Base-by-base conservation (phyloP, 1,284 basidiomycete genomes). In the Marasmius sp. region DNA sequence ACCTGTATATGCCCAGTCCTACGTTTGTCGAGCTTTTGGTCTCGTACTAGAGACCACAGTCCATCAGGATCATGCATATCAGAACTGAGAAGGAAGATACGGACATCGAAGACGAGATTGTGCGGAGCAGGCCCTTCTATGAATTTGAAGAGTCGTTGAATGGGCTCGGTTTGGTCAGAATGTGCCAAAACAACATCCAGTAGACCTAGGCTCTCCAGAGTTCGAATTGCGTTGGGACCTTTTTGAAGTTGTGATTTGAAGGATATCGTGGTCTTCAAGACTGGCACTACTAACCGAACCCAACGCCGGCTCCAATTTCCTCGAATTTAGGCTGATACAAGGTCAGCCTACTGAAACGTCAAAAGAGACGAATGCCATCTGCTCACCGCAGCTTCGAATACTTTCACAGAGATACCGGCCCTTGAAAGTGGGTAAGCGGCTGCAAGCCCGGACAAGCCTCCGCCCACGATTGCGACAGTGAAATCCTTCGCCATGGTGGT, bases 201-300 rank as follows among this genome's bases (percentile, higher is more conserved):
- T 0, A 84, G 58, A 1, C 80, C 83, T 20, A 86, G 68, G 1
- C 72, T 74, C 34, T 77, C 64, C n/a, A 85, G 69, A 1, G 80
- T 78, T 5, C 77, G 76, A 8, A 84, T 66, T 10, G 79, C 82
- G 68, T 86, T 86, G 1, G 81, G 75, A 6, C 84, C 82, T 85
- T 58, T 14, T 18, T 18, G 16, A n/a, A 61, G 3, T 27, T 12
- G 11, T n/a, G 45, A 47, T 47, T 9, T 48, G 18, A 36, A 51
- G 34, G 49, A 36, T 10, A 39, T 57, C 37, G 57, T 27, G 43
- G 49, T 14, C 34, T 52, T n/a, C 52, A 22, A 8, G 55, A 57
- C 39, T 56, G 14, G 45, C 33, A 12, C 36, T 12, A 43, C 70
- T 56, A 61, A 83, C 85, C 84, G 48, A 87, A 62, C 14, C 78